These are phyloP conservation scores for Heterobasidion occidentale DNA, from an alignment of 1,284 basidiomycete genomes.

Conservation along the genomic window DNA sequence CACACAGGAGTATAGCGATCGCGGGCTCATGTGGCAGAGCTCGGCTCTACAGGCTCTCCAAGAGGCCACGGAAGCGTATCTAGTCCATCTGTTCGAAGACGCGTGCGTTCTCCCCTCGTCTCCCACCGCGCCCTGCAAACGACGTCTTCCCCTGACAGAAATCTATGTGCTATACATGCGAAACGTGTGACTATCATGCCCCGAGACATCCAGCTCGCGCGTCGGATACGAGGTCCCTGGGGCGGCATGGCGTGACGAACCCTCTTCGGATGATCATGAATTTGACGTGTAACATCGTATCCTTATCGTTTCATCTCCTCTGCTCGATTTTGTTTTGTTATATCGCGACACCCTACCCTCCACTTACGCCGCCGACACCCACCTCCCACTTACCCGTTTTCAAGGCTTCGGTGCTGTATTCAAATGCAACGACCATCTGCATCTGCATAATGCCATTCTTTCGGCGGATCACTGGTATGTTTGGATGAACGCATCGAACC, in stretches of 20 bases:
- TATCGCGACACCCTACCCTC: neutral
- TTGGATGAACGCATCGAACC: no score
- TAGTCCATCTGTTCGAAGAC: slow-evolving; percentile 94
- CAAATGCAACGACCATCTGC: neutral
- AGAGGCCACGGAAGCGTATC: slow-evolving; percentile 90
- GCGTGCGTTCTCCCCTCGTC: slow-evolving; percentile 55
- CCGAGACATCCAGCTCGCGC: slow-evolving; percentile 92
- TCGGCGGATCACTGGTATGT: no score
- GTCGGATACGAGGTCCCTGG: slow-evolving; percentile 88
- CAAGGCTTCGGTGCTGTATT: neutral
- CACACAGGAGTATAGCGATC: slow-evolving; percentile 48
- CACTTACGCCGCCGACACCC: no score
- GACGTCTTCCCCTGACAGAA: slow-evolving; percentile 36
- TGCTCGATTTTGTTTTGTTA: neutral
- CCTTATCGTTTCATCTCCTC: neutral
- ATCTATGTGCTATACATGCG: slow-evolving; percentile 95
- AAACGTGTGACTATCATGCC: slow-evolving; percentile 99
- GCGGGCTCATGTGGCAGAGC: slow-evolving; percentile 83
- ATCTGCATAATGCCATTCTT: no score
- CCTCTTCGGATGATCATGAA: neutral
- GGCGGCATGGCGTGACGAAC: slow-evolving; percentile 22
- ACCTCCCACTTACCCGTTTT: neutral
- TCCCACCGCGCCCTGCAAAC: neutral
- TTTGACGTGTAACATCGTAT: neutral
- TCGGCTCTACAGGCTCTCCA: slow-evolving; percentile 87